Evolutionary conservation across 768 basidiomycete species (phyloP).

Genomic region (Leccinum imitatum): DNA sequence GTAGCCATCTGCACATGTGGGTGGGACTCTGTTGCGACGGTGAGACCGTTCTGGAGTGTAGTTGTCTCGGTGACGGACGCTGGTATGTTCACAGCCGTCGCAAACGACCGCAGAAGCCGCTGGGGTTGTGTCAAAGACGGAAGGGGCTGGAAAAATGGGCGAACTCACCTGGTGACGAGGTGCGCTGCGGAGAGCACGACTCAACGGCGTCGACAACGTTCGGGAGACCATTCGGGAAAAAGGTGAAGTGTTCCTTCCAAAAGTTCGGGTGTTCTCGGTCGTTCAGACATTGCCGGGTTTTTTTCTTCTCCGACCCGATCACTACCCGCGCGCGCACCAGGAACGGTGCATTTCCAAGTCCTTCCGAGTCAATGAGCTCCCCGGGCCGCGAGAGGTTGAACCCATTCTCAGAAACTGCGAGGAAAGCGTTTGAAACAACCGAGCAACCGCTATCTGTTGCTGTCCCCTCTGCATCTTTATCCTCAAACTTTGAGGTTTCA

Average conservation of each 20-base stretch:
- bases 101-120: slow-evolving; percentile 66
- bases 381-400: slow-evolving; percentile 37
- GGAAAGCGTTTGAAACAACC: slow-evolving; percentile 31
- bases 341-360: slow-evolving; percentile 43
- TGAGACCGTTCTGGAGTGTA: slow-evolving; percentile 92
- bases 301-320: slow-evolving; percentile 22
- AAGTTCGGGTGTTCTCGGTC: slow-evolving; percentile 35
- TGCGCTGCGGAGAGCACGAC: slow-evolving; percentile 40
- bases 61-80: slow-evolving; percentile 86
- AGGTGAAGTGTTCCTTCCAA: slow-evolving; percentile 18
- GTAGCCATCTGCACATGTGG: slow-evolving; percentile 93
- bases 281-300: slow-evolving; percentile 20
- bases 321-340: slow-evolving; percentile 31
- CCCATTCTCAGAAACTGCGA: slow-evolving; percentile 55
- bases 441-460: background rate
- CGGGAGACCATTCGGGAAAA: slow-evolving; percentile 44
- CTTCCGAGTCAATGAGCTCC: slow-evolving; percentile 19
- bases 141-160: background rate
- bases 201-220: slow-evolving; percentile 44
- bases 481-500: background rate
- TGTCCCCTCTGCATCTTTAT: background rate
- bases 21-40: slow-evolving; percentile 90
- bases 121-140: slow-evolving; percentile 21
- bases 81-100: slow-evolving; percentile 64
- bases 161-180: slow-evolving; percentile 38